Percentiles rank a stretch among this genome's conserved stretches.
Evolutionary conservation across 345 rosid genomes (phyloP).

Genomic region (Arabis alpina): DNA sequence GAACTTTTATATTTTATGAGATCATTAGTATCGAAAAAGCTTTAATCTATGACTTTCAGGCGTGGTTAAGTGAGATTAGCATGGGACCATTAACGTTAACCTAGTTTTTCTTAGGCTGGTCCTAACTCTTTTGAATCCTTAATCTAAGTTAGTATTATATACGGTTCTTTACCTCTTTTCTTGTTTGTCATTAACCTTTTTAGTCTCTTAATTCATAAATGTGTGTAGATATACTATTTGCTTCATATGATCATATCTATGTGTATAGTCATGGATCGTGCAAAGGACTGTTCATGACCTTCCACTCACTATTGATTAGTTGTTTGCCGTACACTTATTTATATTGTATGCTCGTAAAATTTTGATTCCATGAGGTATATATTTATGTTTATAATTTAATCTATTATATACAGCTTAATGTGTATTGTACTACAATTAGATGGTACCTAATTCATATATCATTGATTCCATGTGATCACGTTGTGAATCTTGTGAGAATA

Average conservation of each 20-base stretch:
- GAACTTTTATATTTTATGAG: conserved; percentile 41
- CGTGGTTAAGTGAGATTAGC: conserved; percentile 53
- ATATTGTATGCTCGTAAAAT: conserved; percentile 31
- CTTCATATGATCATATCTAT: conserved; percentile 26
- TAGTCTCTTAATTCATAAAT: background rate
- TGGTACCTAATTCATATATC: conserved; percentile 16
- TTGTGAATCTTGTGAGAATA: conserved; percentile 32
- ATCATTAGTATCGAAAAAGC: conserved; percentile 40
- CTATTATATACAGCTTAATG: background rate
- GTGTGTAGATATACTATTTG: background rate
- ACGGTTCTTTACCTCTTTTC: background rate
- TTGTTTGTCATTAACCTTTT: background rate
- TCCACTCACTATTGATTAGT: background rate
- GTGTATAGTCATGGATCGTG: conserved; percentile 27
- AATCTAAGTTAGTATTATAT: conserved; percentile 30
- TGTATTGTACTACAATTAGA: conserved; percentile 2
- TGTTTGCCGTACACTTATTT: conserved; percentile 15
- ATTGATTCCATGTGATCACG: conserved; percentile 40
- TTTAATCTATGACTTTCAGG: conserved; percentile 44
- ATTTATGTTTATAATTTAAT: conserved; percentile 3
- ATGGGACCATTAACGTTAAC: conserved; percentile 63
- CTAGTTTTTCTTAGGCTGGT: conserved; percentile 50
- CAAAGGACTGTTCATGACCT: conserved; percentile 16
- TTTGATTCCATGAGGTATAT: conserved; percentile 15
- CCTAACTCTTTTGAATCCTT: conserved; percentile 44